A percentile compares a stretch with the other conserved stretches of the same genome.
Evolutionary conservation across 2,329 filamentous ascomycete genomes (phyloP).

Genomic region (Beauveria scarabaeidicola): DNA sequence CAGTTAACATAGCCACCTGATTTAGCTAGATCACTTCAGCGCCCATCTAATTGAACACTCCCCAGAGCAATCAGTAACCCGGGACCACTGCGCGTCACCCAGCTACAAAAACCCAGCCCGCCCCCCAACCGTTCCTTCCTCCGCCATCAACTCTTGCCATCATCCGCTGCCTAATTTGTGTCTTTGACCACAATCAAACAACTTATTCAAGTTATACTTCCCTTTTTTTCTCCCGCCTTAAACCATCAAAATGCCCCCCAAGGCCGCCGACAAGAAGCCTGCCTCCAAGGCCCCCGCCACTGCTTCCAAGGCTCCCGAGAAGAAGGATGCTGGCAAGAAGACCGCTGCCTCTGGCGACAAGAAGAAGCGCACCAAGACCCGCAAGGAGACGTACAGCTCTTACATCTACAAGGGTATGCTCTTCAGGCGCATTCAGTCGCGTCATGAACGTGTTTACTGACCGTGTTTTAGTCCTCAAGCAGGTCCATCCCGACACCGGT

Average conservation of each 20-base stretch:
- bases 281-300: conserved; percentile 89
- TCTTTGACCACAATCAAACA: conserved; percentile 14
- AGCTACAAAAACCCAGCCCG: conserved; percentile 52
- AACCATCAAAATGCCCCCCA: conserved; percentile 78
- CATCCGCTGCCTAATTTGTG: conserved; percentile 26
- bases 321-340: conserved; percentile 99
- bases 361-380: conserved; percentile 99
- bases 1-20: conserved; percentile 2
- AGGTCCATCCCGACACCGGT: conserved; percentile 99
- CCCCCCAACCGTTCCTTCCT: conserved; percentile 41
- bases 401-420: conserved; percentile 98
- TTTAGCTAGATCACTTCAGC: conserved; percentile 11
- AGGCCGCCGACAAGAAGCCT: conserved; percentile 98
- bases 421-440: not conserved
- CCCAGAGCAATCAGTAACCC: conserved; percentile 48
- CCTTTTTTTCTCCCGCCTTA: conserved; percentile 14
- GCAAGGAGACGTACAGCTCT: conserved; percentile 99
- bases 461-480: conserved; percentile 74
- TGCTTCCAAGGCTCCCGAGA: conserved; percentile 66
- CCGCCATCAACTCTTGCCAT: conserved; percentile 37
- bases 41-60: conserved; percentile 6
- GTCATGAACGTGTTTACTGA: conserved; percentile 5
- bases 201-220: conserved; percentile 14
- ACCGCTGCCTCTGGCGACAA: conserved; percentile 92
- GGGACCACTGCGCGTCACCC: conserved; percentile 41